Base-by-base conservation (phyloP, 139 green algal species). In the Pedinophyceae sp. region DNA sequence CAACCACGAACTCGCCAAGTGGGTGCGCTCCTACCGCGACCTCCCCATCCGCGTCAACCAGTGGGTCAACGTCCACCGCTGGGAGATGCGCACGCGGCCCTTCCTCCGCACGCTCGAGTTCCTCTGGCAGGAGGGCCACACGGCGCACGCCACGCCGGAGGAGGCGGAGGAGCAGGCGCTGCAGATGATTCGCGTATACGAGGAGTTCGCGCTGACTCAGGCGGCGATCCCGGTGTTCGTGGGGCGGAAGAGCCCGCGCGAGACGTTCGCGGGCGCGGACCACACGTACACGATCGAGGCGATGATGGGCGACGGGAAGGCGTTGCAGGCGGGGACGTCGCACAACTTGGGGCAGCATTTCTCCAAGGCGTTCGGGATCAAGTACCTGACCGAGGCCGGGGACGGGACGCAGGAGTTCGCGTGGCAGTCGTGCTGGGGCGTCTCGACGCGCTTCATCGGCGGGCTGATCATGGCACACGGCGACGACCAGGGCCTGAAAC, bases 51-150 rank as follows among this genome's bases (percentile, higher is more conserved):
- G 85, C 39, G 54, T 97, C 46, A 99, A 99, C 68, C 88, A 97
- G 73, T 99, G 92, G 92, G 84, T 77, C 58, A 99, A 99, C 59
- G 92, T 98, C 54, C 84, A 93, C 68, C 75, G 92, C 50, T 99
- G 92, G 89, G 89, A 99, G 76, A 93, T 99, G 92, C 71, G 89
- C 53, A 97, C 92, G 2, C 70, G 87, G 38, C 92, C 92, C 17
- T 99, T 99, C 71, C 72, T 99, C 45, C 77, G 92, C 49, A 99
- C 92, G 28, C 66, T 93, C 25, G 92, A 99, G 80, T 99, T 99
- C 65, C 67, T 98, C 19, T 98, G 87, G 87, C 87, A 97, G 70
- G 92, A 99, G 63, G 92, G 91, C 4, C 92, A 99, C 76, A 98
- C 91, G 2, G 92, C 89, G 25, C 91, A 98, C 61, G 81, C 87